Base-by-base conservation (phyloP, 371 early-diverging fungal genomes). In the Apophysomyces elegans region DNA sequence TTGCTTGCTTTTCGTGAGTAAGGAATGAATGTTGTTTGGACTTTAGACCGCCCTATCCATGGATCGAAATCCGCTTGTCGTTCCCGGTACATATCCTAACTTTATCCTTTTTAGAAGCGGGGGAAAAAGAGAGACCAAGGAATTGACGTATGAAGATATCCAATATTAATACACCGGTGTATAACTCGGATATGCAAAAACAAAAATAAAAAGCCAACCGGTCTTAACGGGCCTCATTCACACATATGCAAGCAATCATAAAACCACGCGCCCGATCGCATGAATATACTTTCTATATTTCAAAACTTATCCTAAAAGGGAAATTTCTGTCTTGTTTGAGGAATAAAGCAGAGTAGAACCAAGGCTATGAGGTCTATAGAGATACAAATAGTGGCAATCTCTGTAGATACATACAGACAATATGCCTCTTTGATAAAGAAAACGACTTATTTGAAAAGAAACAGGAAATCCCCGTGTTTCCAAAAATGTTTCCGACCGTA, bases 41-140 rank as follows among this genome's bases (percentile, higher is more conserved):
- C 54, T 50, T 50, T 50, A 7, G 54, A 50, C 16, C 21, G 9
- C n/a, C 54, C 54, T 5, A 50, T 21, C 54, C 54, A 50, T 50
- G 5, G 54, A 50, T 26, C 21, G 21, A 50, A 50, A 50, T 50
- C 54, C 5, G 21, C 9, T 21, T 50, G 54, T 21, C 21, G 54
- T 50, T 50, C 54, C 54, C 54, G 54, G 54, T 50, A 50, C 54
- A 50, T 50, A 50, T 35, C n/a, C 21, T 50, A 21, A 21, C 21
- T 50, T 26, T 26, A 26, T 26, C 32, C 32, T 26, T 26, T 26
- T 26, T 26, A 26, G 54, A 50, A 50, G n/a, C 54, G 11, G 54
- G 21, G 1, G 21, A 50, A 47, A 50, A 50, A 18, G 54, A 21
- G 9, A 18, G 5, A n/a, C 9, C 47, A 47, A 41, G 41, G 13